phyloP scores from a whole-genome alignment of 495 filamentous ascomycete genomes.

The Penicillium riverlandense region DNA sequence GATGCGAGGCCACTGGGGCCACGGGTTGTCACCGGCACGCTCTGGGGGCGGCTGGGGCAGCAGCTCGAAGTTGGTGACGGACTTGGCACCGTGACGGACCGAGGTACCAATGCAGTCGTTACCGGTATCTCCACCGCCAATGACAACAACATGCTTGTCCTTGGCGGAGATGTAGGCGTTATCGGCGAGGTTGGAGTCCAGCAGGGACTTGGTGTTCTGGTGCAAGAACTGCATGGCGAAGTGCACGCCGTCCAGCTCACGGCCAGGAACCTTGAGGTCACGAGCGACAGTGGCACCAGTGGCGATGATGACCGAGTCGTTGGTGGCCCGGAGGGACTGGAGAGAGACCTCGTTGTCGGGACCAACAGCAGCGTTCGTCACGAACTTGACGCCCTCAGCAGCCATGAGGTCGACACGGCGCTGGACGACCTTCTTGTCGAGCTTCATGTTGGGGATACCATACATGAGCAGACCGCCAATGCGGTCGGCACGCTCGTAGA shows the following conservation, averaged over 20 bases:
- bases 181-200: slow-evolving; percentile 85
- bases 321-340: slow-evolving; percentile 63
- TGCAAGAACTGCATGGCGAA: slow-evolving; percentile 99
- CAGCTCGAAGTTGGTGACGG: slow-evolving; percentile 95
- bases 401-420: slow-evolving; percentile 95
- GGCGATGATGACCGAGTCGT: slow-evolving; percentile 87
- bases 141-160: slow-evolving; percentile 94
- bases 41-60: slow-evolving; percentile 91
- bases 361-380: slow-evolving; percentile 69
- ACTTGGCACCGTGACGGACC: slow-evolving; percentile 94
- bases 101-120: slow-evolving; percentile 99
- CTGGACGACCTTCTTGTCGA: slow-evolving; percentile 97
- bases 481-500: slow-evolving; percentile 95
- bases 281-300: slow-evolving; percentile 97
- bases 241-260: slow-evolving; percentile 89
- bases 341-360: slow-evolving; percentile 65
- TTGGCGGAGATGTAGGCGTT: slow-evolving; percentile 92
- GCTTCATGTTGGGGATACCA: slow-evolving; percentile 99
- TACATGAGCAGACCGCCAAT: slow-evolving; percentile 95
- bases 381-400: slow-evolving; percentile 80
- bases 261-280: slow-evolving; percentile 88
- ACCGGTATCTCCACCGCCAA: slow-evolving; percentile 97
- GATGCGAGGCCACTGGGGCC: slow-evolving; percentile 98
- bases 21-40: slow-evolving; percentile 95
- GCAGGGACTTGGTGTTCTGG: slow-evolving; percentile 95